Conservation (phyloP, 257 asterid species). For the Solanum stenotomum region DNA sequence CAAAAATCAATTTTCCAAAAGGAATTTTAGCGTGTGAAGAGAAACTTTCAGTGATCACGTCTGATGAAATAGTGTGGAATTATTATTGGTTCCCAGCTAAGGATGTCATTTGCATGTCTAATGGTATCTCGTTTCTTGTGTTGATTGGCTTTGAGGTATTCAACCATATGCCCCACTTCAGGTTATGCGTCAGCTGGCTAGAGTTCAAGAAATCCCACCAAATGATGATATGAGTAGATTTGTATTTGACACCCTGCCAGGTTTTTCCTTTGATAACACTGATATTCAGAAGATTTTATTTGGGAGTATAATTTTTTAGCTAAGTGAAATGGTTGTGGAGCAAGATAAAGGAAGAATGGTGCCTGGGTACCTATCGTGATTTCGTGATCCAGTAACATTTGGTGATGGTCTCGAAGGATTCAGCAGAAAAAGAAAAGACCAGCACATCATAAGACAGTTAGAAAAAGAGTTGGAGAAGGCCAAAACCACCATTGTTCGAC, state of each 20-base stretch:
- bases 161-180: background rate
- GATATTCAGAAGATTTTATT: background rate
- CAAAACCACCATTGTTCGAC: background rate
- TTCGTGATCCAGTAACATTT: background rate
- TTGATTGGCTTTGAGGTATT: too few species aligned
- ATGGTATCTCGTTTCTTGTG: too few species aligned
- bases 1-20: too few species aligned
- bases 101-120: background rate
- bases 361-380: background rate
- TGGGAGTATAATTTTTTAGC: background rate
- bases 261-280: background rate
- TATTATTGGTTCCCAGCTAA: background rate
- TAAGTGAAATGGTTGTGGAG: background rate
- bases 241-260: background rate
- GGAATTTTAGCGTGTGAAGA: background rate
- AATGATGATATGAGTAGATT: background rate
- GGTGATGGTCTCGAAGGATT: background rate
- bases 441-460: background rate
- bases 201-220: background rate
- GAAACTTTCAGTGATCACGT: background rate
- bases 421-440: background rate
- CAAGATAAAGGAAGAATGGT: background rate
- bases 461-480: background rate
- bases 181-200: background rate
- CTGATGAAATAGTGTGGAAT: background rate